Evolutionary conservation across 495 filamentous ascomycete species (phyloP), one percentile per base, ranked within the genome.

Genomic region (Platismatia glauca): DNA sequence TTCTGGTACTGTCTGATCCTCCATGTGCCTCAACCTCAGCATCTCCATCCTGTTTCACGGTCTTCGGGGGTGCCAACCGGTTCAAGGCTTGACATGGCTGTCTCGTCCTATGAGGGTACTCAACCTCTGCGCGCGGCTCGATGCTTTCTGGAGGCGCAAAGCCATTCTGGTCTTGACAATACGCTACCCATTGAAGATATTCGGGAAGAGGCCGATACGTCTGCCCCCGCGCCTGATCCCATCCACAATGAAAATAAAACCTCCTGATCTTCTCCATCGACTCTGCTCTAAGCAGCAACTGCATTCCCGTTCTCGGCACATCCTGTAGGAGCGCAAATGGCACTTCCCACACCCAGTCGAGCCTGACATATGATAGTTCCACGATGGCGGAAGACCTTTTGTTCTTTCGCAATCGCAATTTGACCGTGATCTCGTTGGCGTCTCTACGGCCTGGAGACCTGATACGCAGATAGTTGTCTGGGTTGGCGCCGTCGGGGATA

Each of bases 341-440:
- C 15, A 53, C 50, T 29, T 53, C 50, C 50, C 50, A 53, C 15
- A 53, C 50, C 27, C 13, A 53, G 50, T 53, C 50, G 50, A 53
- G 50, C 50, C 29, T 31, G 16, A 53, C 29, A 11, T 53, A 53
- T 20, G 50, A 53, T 7, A 1, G 15, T 33, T 53, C 50, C 50
- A 53, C 50, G 29, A 53, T 27, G 29, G 50, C 27, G 9, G 18
- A 33, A n/a, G 33, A 53, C 20, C 24, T 53, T 16, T 53, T 53
- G 7, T 53, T 53, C 50, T 53, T 53, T n/a, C 50, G 60, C 18
- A 62, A 34, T n/a, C 50, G 60, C 18, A 62, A 34, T 24, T 39
- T 62, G 37, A 62, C 52, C 18, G 53, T 34, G 27, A 11, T 44
- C 38, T 58, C 37, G 0, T 44, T 31, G 22, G 22, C 27, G 24